phyloP scores from a whole-genome alignment of 1,284 basidiomycete species.

The Mycena citricolor region DNA sequence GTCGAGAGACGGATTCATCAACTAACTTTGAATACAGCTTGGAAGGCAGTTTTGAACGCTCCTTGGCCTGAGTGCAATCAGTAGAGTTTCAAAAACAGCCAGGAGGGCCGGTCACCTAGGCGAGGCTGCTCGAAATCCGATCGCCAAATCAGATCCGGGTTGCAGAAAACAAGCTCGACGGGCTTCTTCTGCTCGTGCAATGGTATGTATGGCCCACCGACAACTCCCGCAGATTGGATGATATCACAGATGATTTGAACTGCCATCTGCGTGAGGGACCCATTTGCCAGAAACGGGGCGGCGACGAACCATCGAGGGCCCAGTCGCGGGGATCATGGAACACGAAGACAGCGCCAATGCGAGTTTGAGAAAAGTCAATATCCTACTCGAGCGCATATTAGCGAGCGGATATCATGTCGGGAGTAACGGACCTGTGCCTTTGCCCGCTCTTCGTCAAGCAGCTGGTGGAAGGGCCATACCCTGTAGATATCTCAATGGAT shows the following conservation, averaged over 20 bases:
- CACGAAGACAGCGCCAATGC: conserved; percentile 83
- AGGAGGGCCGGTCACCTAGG: conserved; percentile 33
- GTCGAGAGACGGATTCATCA: background rate
- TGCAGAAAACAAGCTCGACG: conserved; percentile 86
- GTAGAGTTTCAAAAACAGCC: background rate
- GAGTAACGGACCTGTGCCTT: conserved; percentile 53
- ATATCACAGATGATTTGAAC: conserved; percentile 85
- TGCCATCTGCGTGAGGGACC: no score
- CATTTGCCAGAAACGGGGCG: no score
- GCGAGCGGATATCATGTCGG: background rate
- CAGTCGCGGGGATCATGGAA: conserved; percentile 95
- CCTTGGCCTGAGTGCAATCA: conserved; percentile 68
- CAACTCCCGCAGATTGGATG: conserved; percentile 63
- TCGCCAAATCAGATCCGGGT: conserved; percentile 87
- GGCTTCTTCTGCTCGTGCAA: conserved; percentile 38
- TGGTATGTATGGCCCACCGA: conserved; percentile 52
- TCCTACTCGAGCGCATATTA: conserved; percentile 33
- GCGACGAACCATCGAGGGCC: conserved; percentile 70
- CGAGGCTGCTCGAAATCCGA: conserved; percentile 80
- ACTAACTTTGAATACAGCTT: conserved; percentile 75
- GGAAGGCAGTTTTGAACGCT: conserved; percentile 83
- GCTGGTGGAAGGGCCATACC: conserved; percentile 83
- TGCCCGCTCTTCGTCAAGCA: conserved; percentile 61
- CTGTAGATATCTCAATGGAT: conserved; percentile 39
- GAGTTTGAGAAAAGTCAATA: conserved; percentile 72